A percentile compares a stretch with the other conserved stretches of the same genome.
phyloP scores from a whole-genome alignment of 2,329 filamentous ascomycete species.

The Clonostachys chloroleuca region DNA sequence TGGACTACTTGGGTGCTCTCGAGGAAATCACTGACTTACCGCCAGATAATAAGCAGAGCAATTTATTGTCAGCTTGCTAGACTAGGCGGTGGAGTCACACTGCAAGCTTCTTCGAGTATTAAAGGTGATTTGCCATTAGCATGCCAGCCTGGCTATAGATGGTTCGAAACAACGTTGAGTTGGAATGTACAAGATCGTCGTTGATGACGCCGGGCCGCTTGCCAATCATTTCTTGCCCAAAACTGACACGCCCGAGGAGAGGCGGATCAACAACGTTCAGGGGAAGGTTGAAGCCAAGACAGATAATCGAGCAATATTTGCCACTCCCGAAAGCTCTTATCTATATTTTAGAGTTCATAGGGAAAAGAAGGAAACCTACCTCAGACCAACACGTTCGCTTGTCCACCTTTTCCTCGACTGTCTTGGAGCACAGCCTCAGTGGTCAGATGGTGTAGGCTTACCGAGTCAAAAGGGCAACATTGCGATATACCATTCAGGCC shows the following conservation, averaged over 20 bases:
- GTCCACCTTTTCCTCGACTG: slow-evolving; percentile 6
- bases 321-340: no score
- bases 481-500: no score
- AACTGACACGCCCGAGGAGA: slow-evolving; percentile 6
- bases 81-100: not conserved
- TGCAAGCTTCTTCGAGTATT: slow-evolving; percentile 4
- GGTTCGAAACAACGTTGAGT: no score
- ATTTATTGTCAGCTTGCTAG: no score
- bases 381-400: slow-evolving; percentile 6
- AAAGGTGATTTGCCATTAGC: slow-evolving; percentile 9
- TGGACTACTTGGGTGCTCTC: not conserved
- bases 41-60: not conserved
- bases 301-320: no score
- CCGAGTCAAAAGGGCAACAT: no score
- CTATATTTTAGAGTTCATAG: no score
- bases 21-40: not conserved
- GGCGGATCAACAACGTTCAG: slow-evolving; percentile 8
- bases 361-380: slow-evolving; percentile 1
- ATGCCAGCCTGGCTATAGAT: no score
- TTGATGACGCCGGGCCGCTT: slow-evolving; percentile 8
- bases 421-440: slow-evolving; percentile 5
- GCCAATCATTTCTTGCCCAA: slow-evolving; percentile 7
- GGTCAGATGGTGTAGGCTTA: slow-evolving; percentile 28
- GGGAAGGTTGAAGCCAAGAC: slow-evolving; percentile 2
- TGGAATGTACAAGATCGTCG: slow-evolving; percentile 7